Base-by-base conservation (phyloP, 441 rosid species). In the Aquilaria agallochum region DNA sequence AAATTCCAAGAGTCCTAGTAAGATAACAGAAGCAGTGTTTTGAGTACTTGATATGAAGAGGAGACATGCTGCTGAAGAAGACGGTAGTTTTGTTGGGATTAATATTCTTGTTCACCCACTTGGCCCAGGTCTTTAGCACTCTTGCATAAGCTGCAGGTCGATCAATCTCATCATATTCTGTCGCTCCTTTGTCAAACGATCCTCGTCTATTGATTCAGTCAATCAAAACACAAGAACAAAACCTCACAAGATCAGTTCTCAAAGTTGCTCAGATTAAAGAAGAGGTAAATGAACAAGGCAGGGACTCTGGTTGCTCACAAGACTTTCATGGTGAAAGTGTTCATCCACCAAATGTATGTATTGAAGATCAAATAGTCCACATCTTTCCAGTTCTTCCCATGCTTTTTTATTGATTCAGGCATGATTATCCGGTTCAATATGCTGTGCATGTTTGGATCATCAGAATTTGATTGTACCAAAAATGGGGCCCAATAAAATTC, bases 311-410 rank as follows among this genome's bases (percentile, higher is more conserved):
- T 1, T n/a, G 80, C 96, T 79, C 77, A 94, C 98, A 91, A 62
- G 64, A 89, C 82, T 87, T 90, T 94, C 80, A 90, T 87, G 50
- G 46, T 27, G 69, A 76, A 77, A 46, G 96, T 84, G 84, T 94
- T 91, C 96, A 94, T 91, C 98, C 98, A 94, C 98, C 98, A 94
- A 9, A 89, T 91, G 74, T 94, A 93, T 9, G 98, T 82, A 72
- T 94, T 94, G 68, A 94, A 94, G 27, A 94, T 70, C 64, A 94
- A 87, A 73, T 71, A 94, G 74, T 94, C 96, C 40, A 84, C 97
- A 9, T 72, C 72, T 54, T 81, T 84, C 98, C 97, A 94, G 69
- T 89, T 78, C 30, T 62, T 74, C 11, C 93, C 97, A 50, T 83
- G 84, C 67, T 81, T 85, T 2, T 84, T 58, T 31, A 94, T 89